Evolutionary conservation across 2,329 filamentous ascomycete genomes (phyloP), one percentile per base, ranked within the genome.

Genomic region (Parastagonospora nodorum): DNA sequence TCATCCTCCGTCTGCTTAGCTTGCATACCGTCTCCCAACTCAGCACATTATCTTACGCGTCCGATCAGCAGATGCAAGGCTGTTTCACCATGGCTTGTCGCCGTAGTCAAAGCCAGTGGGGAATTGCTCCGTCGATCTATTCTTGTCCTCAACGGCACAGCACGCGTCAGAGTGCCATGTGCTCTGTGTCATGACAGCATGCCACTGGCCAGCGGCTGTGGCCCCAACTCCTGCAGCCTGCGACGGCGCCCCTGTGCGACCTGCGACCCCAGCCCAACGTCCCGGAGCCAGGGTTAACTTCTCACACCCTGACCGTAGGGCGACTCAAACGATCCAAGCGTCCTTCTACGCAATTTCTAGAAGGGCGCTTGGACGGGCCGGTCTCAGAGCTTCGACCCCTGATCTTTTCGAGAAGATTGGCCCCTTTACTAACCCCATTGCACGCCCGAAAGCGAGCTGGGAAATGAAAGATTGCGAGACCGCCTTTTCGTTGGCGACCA

Each of bases 381-480:
- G 52, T 60, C 58, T 53, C 63, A 54, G 53, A 54, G 64, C 58
- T 55, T 41, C 41, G 15, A 31, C 50, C 59, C 58, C 64, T 64
- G 64, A 62, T 60, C 60, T 64, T 67, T 74, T 73, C 71, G 58
- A 67, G 71, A 74, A 73, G 58, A 63, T 60, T 72, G 52, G 69
- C 64, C 67, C 69, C 69, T 71, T 69, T 53, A 60, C 61, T 57
- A 53, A 45, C 50, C 51, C 38, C 39, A 19, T 42, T 32, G 41
- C 48, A 39, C 48, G 48, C 47, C 42, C 48, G 38, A 45, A 50
- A 54, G 45, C 55, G 53, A 61, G 46, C 45, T 50, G 56, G 51
- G 58, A 58, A 54, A 60, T 59, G 50, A 62, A 49, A 44, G 45
- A 57, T 48, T 44, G 48, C 55, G 48, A 47, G 51, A 32, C 24